Evolutionary conservation across 73 alveolate genomes (phyloP), one percentile per base, ranked within the genome.

Genomic region (Paramecium caudatum): DNA sequence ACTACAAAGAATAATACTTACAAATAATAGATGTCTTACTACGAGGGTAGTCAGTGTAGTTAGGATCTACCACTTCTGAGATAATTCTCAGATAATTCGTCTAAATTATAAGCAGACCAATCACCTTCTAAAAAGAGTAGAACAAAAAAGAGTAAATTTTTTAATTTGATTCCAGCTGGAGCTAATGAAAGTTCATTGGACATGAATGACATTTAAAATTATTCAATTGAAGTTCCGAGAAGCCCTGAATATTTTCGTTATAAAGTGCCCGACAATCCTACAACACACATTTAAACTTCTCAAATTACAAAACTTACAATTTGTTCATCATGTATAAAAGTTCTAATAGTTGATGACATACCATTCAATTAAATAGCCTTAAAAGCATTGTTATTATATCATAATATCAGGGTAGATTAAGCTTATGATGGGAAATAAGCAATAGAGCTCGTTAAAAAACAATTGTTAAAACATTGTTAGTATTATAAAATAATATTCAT

Each of bases 391-490:
- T 68, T 74, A 17, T 5, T 17, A 4, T 68, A 74, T 74, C 21
- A 74, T 17, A 74, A 74, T 17, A 43, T 74, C 32, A 74, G 19
- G 8, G 69, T 19, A 17, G 88, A 74, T 13, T 41, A 74, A 45
- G 88, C 88, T 0, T 74, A 74, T 74, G 88, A 74, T 74, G 88
- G 88, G n/a, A 39, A 12, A 21, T 74, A 74, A 74, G 88, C 88
- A 2, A 41, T 74, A 10, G 69, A 74, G 17, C 21, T 41, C 16
- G 88, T 74, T 4, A 74, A 74, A 68, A 74, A 74, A 41, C 6
- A 74, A 9, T 45, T 41, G 32, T 37, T 41, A 9, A 37, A 36
- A 10, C 88, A 74, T 45, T 74, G 88, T 74, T 23, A 37, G 21
- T 19, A 74, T 43, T 74, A 41, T 41, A 37, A 45, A 15, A 16